A percentile compares a stretch with the other conserved stretches of the same genome.
These are phyloP conservation scores for Verticillium nubilum DNA, from an alignment of 2,329 filamentous ascomycete genomes.

Conservation along the genomic window DNA sequence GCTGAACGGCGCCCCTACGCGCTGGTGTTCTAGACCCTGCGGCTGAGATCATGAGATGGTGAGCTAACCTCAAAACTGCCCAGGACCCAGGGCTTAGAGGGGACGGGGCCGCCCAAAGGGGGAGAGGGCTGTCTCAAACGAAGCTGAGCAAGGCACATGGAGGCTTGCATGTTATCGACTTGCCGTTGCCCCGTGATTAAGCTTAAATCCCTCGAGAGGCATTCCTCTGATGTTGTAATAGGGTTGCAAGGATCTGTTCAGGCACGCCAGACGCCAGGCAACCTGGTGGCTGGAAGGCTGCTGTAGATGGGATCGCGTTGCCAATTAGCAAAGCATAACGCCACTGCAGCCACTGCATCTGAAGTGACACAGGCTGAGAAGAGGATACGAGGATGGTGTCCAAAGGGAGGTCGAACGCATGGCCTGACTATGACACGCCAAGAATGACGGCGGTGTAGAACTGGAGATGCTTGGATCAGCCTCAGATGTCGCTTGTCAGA, in stretches of 20 bases:
- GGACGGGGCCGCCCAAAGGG: background rate
- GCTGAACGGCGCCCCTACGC: background rate
- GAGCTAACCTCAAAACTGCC: background rate
- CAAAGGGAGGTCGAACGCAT: background rate
- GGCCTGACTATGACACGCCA: background rate
- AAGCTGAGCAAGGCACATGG: background rate
- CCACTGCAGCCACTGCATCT: slow-evolving; percentile 18
- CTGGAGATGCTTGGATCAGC: background rate
- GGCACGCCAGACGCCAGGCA: background rate
- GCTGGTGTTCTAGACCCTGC: background rate
- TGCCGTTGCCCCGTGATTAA: background rate
- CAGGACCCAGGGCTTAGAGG: background rate
- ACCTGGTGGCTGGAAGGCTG: background rate
- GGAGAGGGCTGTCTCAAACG: background rate
- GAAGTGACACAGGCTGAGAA: slow-evolving; percentile 3
- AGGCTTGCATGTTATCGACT: background rate
- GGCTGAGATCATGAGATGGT: background rate
- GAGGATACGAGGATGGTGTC: background rate
- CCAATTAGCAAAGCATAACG: background rate
- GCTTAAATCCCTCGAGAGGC: background rate
- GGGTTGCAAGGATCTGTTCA: background rate
- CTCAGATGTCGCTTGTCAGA: background rate
- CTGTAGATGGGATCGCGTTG: background rate
- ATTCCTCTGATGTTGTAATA: background rate
- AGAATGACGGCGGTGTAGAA: background rate